Base-by-base conservation (phyloP, 768 basidiomycete genomes). In the Termitomyces bulborhizus region DNA sequence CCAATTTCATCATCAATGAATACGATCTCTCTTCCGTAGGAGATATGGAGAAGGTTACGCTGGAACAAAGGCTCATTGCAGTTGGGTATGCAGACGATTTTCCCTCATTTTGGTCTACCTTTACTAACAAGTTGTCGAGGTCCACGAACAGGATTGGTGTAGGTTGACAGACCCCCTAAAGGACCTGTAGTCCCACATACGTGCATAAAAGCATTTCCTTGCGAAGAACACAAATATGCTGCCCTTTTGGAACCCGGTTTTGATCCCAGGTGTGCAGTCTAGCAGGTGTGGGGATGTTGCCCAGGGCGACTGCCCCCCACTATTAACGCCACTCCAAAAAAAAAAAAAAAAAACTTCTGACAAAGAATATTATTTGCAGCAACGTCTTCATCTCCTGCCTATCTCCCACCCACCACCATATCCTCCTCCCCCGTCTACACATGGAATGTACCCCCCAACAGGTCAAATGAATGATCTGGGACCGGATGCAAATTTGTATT, bases 11-110 rank as follows among this genome's bases (percentile, higher is more conserved):
- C 8, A 21, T 51, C 13, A 47, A 50, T 5, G 55, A 43, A 24
- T 27, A 41, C 21, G 57, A 26, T 69, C 66, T 41, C 4, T 41
- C 27, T 0, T 45, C 27, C 61, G 15, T 62, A 51, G 63, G 69
- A 31, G 32, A 53, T 21, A 43, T 54, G 0, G 67, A 67, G 13
- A 66, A 67, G 46, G 71, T 61, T 0, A 67, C 68, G 15, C 62
- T 73, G 1, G 57, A 65, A 32, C 68, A 77, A 50, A 66, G 90
- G 47, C 65, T 90, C 45, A 60, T 61, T 15, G 62, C 62, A n/a
- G 60, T 63, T 51, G 48, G 60, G 60, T 55, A 41, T 40, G 55
- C 34, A 9, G 40, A 34, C 2, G 21, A 26, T 3, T 9, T 7
- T 49, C n/a, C 6, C 16, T 48, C 31, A n/a, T 11, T 27, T 31